phyloP scores from a whole-genome alignment of 441 rosid species.

The Eruca vesicaria region DNA sequence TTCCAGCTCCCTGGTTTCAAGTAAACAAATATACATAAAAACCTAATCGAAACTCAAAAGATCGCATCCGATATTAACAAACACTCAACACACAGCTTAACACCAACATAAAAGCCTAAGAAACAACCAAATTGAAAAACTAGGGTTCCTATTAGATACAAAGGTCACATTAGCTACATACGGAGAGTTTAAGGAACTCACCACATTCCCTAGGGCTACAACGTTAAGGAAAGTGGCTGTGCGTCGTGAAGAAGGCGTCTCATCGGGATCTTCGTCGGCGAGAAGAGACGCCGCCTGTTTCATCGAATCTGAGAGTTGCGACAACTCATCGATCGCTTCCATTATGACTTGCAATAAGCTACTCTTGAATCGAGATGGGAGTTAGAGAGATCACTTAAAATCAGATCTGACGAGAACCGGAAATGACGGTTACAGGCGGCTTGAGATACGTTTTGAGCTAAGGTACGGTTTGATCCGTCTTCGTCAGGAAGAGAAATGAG shows the following conservation, averaged over 20 bases:
- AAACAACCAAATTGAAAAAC: background rate
- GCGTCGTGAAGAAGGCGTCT: constrained; percentile 58
- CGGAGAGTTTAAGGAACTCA: constrained; percentile 45
- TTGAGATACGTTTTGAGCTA: background rate
- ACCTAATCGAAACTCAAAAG: background rate
- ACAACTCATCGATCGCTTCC: constrained; percentile 94
- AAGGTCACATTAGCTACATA: too few relatives aligned
- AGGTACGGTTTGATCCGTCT: constrained; percentile 9
- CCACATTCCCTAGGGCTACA: constrained; percentile 85
- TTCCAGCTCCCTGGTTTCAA: constrained; percentile 86
- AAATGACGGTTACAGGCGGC: constrained; percentile 3
- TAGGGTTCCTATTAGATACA: too few relatives aligned
- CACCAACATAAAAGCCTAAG: background rate
- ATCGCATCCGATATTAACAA: constrained; percentile 24
- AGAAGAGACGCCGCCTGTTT: constrained; percentile 76
- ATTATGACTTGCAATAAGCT: constrained; percentile 30
- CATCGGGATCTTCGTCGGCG: constrained; percentile 87
- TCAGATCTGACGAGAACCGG: constrained; percentile 17
- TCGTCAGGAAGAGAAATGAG: background rate
- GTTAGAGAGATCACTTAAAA: constrained; percentile 16
- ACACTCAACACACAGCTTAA: background rate
- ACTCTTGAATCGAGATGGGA: constrained; percentile 5
- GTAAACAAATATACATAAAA: constrained; percentile 1
- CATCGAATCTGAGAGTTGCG: constrained; percentile 79
- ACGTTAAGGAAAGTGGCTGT: constrained; percentile 75